A percentile compares a stretch with the other conserved stretches of the same genome.
phyloP scores from a whole-genome alignment of 805 yeast genomes.

The Candida dendrica region DNA sequence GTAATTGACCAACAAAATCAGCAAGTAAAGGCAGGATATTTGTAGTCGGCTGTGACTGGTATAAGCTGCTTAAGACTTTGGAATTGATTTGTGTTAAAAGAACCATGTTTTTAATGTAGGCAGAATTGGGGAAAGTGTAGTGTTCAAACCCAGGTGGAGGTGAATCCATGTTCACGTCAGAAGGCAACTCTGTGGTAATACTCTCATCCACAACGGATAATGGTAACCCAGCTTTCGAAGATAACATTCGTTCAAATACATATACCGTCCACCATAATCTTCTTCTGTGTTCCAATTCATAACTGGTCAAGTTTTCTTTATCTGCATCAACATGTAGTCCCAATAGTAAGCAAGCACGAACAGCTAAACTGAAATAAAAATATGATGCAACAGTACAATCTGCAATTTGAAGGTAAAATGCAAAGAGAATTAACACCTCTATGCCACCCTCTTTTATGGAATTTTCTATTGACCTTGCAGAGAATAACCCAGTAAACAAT shows the following conservation, averaged over 20 bases:
- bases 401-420: conserved; percentile 75
- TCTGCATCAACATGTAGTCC: conserved; percentile 85
- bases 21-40: conserved; percentile 70
- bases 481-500: conserved; percentile 65
- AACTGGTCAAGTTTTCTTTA: conserved; percentile 52
- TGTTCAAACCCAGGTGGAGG: conserved; percentile 56
- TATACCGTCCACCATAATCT: conserved; percentile 85
- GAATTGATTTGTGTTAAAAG: conserved; percentile 76
- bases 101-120: conserved; percentile 68
- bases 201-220: conserved; percentile 74
- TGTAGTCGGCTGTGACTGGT: conserved; percentile 69
- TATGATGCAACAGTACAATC: conserved; percentile 79
- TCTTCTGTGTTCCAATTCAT: conserved; percentile 77
- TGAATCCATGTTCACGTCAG: conserved; percentile 56
- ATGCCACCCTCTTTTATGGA: conserved; percentile 74
- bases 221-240: conserved; percentile 78
- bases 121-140: conserved; percentile 74
- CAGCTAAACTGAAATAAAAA: conserved; percentile 70
- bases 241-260: conserved; percentile 75
- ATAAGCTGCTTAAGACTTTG: conserved; percentile 57
- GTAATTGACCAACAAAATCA: conserved; percentile 56
- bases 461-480: conserved; percentile 71
- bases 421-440: conserved; percentile 69
- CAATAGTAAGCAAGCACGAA: conserved; percentile 60
- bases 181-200: conserved; percentile 70